Percentiles rank a stretch among this genome's conserved stretches.
Evolutionary conservation across 2,329 filamentous ascomycete species (phyloP).

Genomic region (Scedosporium minutisporum): DNA sequence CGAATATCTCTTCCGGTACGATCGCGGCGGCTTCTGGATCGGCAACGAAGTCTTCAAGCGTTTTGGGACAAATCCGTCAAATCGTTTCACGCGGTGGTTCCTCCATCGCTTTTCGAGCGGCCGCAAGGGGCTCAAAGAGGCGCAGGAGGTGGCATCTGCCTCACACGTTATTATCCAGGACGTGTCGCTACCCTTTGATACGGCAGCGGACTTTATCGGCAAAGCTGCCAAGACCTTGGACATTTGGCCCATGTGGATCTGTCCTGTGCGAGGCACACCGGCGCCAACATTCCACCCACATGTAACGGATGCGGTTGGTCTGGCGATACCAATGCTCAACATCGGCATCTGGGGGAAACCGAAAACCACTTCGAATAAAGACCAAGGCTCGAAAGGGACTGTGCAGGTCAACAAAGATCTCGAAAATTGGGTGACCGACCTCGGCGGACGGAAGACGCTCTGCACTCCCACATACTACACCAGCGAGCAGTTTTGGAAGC

Average conservation of each 20-base stretch:
- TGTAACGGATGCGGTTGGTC: slow-evolving; percentile 16
- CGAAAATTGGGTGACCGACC: slow-evolving; percentile 46
- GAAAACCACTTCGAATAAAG: slow-evolving; percentile 29
- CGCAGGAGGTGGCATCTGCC: slow-evolving; percentile 30
- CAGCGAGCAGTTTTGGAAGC: slow-evolving; percentile 57
- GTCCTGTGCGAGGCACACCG: slow-evolving; percentile 36
- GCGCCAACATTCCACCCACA: slow-evolving; percentile 17
- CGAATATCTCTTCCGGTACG: slow-evolving; percentile 64
- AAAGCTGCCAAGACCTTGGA: slow-evolving; percentile 35
- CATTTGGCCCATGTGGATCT: slow-evolving; percentile 48
- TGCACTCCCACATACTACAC: slow-evolving; percentile 62
- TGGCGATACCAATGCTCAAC: slow-evolving; percentile 38
- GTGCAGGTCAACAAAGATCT: slow-evolving; percentile 48
- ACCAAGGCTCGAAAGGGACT: slow-evolving; percentile 18
- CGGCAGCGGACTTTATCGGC: slow-evolving; percentile 31
- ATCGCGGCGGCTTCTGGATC: slow-evolving; percentile 61
- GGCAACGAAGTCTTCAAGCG: slow-evolving; percentile 53
- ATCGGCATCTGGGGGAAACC: slow-evolving; percentile 50
- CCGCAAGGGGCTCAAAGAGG: slow-evolving; percentile 53
- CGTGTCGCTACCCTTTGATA: slow-evolving; percentile 39
- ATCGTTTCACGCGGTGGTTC: slow-evolving; percentile 48
- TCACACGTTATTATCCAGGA: slow-evolving; percentile 57
- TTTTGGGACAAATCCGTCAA: slow-evolving; percentile 54
- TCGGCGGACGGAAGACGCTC: slow-evolving; percentile 58
- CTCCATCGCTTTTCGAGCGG: slow-evolving; percentile 55